phyloP scores from a whole-genome alignment of 345 rosid genomes.

The Stellera chamaejasme region DNA sequence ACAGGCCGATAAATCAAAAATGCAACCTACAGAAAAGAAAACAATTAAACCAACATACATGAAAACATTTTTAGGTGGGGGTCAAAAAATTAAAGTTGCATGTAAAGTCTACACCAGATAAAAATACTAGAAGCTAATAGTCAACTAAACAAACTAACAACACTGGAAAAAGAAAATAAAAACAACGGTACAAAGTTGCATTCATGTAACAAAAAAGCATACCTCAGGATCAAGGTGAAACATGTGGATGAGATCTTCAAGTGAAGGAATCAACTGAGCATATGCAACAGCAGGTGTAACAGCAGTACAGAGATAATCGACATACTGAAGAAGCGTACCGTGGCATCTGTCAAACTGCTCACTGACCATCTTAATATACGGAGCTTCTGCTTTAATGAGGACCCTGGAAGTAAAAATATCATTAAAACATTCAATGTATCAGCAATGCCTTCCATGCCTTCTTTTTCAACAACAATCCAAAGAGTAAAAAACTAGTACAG shows the following conservation, averaged over 20 bases:
- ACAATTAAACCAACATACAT: background rate
- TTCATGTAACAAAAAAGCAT: constrained; percentile 11
- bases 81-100: constrained; percentile 7
- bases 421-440: background rate
- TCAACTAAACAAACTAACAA: too few species aligned
- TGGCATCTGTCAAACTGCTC: constrained; percentile 99
- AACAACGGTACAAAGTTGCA: background rate
- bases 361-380: constrained; percentile 97
- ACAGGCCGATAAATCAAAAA: constrained; percentile 94
- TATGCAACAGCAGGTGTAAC: constrained; percentile 69
- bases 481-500: background rate
- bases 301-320: constrained; percentile 87
- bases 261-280: constrained; percentile 77
- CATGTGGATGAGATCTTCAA: constrained; percentile 73
- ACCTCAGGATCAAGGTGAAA: constrained; percentile 99
- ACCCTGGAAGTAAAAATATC: constrained; percentile 50
- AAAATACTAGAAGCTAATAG: background rate
- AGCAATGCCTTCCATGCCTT: background rate
- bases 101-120: constrained; percentile 1
- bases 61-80: background rate
- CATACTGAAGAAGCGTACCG: constrained; percentile 98
- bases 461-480: background rate
- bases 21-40: constrained; percentile 56
- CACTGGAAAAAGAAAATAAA: background rate
- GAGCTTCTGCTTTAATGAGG: constrained; percentile 85